phyloP scores from a whole-genome alignment of 257 asterid species.

The Solanum bukasovii region DNA sequence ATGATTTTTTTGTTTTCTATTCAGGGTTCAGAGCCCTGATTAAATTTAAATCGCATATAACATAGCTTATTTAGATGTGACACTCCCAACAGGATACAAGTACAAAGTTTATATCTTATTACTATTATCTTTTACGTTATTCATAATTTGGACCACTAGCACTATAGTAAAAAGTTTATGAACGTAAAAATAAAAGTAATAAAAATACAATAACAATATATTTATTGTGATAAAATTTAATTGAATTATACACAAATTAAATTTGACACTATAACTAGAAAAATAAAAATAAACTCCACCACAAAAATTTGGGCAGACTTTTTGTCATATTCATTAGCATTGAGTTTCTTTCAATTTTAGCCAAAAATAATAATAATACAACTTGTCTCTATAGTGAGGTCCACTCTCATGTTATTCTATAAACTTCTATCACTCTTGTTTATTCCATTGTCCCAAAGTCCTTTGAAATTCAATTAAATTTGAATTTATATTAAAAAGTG shows the following conservation, averaged over 20 bases:
- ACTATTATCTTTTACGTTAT: too few relatives aligned
- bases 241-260: background rate
- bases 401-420: background rate
- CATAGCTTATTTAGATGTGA: fast-evolving
- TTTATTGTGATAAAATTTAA: too few relatives aligned
- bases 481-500: fast-evolving
- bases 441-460: background rate
- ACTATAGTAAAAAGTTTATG: background rate
- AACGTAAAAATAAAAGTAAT: too few relatives aligned
- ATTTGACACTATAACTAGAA: background rate
- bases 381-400: background rate
- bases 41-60: fast-evolving
- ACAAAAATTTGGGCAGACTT: background rate
- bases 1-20: too few relatives aligned
- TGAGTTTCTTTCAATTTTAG: background rate
- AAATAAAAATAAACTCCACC: background rate
- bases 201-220: too few relatives aligned
- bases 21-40: fast-evolving
- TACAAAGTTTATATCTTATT: too few relatives aligned
- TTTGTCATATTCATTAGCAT: background rate
- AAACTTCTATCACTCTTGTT: background rate
- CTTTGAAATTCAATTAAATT: background rate
- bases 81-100: fast-evolving
- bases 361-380: background rate
- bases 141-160: background rate